Conservation (phyloP, 306 rosid genomes). For the Medicago arabica region DNA sequence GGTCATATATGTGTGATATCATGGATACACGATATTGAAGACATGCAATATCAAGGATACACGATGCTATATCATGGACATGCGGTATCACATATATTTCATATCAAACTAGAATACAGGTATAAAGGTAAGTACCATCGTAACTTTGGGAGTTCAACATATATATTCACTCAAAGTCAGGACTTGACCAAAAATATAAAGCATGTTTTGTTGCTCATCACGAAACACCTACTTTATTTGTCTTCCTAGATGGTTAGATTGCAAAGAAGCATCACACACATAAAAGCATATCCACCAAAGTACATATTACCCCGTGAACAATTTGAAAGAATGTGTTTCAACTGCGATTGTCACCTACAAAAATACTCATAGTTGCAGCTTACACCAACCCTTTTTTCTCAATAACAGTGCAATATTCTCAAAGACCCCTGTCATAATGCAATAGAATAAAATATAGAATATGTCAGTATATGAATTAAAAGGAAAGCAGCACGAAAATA, state of each 20-base stretch:
- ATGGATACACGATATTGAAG: too few species aligned
- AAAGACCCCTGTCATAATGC: conserved; percentile 50
- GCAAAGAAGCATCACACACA: not conserved
- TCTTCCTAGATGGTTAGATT: not conserved
- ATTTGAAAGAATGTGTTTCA: conserved; percentile 18
- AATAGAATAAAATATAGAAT: conserved; percentile 23
- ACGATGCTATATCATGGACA: too few species aligned
- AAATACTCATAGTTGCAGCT: conserved; percentile 32
- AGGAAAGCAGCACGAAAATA: conserved; percentile 5
- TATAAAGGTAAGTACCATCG: not conserved
- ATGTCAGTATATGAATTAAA: conserved; percentile 32
- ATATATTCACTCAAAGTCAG: conserved; percentile 1
- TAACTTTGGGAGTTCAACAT: not conserved
- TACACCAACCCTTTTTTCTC: conserved; percentile 15
- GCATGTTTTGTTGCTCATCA: not conserved
- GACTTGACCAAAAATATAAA: conserved; percentile 1
- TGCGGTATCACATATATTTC: too few species aligned
- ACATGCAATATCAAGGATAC: too few species aligned
- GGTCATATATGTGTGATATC: too few species aligned
- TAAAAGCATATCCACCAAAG: not conserved
- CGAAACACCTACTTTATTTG: not conserved
- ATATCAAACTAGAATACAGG: too few species aligned
- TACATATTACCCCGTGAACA: not conserved
- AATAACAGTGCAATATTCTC: conserved; percentile 33
- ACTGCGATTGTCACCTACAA: not conserved